Conservation (phyloP, 1,284 basidiomycete genomes). For the Erythrobasidium hasegawianum region DNA sequence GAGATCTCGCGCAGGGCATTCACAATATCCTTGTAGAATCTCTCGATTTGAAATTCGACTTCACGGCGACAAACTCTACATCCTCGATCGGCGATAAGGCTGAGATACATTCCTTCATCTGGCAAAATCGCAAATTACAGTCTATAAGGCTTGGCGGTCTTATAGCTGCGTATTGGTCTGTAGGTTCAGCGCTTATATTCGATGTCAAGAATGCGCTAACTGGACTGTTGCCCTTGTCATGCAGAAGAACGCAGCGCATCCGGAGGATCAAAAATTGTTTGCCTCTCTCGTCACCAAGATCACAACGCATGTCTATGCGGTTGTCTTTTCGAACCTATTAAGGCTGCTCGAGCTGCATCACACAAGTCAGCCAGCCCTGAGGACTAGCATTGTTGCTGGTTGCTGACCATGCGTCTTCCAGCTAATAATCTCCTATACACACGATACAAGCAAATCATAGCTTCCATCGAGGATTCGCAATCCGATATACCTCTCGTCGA, state of each 20-base stretch:
- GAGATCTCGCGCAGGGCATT: not conserved
- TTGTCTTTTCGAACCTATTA: not conserved
- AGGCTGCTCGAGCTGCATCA: not conserved
- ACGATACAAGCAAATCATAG: no score
- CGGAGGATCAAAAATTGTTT: no score
- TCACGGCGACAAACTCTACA: not conserved
- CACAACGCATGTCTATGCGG: not conserved
- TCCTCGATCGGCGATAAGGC: not conserved
- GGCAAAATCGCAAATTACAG: conserved; percentile 4
- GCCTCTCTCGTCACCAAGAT: not conserved
- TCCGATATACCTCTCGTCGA: not conserved
- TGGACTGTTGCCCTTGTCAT: no score
- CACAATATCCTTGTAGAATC: not conserved
- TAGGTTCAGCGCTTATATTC: not conserved
- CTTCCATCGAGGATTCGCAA: not conserved
- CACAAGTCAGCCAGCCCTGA: not conserved
- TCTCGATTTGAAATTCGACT: not conserved
- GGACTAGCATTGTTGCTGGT: no score
- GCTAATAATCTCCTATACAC: no score
- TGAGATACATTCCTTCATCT: not conserved
- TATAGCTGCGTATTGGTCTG: not conserved
- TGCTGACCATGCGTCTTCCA: no score
- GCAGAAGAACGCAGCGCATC: no score
- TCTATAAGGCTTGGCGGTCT: conserved; percentile 14
- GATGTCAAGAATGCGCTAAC: no score